Evolutionary conservation across 1,139 yeast species (phyloP), one percentile per base, ranked within the genome.

Genomic region (Pichia sp.): DNA sequence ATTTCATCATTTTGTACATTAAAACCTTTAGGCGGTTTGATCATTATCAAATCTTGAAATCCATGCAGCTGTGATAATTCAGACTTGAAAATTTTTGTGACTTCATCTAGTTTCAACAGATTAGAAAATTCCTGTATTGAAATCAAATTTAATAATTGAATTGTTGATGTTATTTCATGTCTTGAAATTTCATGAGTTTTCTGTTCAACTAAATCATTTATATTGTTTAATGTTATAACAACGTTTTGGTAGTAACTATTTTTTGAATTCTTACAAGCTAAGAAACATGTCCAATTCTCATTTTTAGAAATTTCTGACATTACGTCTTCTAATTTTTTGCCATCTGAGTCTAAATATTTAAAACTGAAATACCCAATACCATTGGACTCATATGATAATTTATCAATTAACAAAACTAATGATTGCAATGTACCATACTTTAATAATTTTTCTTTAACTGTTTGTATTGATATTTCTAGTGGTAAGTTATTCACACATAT

Each of bases 141-240:
- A 0, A 87, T 77, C 42, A 81, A 71, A 62, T 90, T 90, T 46
- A 87, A 67, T 14, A 90, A 67, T 57, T 84, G 81, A 29, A 90
- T 66, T 0, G 86, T 90, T 14, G 68, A 74, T 62, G 88, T 79
- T 49, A 67, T 68, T 4, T 71, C 68, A 51, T 74, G 80, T 3
- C 46, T 47, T 0, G 64, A 41, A 4, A 63, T 52, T 16, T 52
- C 53, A 6, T 49, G 45, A 5, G 57, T 42, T 25, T 28, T 55
- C 14, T 50, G 34, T 45, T 53, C 51, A 28, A 56, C 55, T 31
- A 49, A 53, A 38, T 57, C 57, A 27, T 52, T 47, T 10, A 64
- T 46, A 7, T 54, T 55, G 11, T 53, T 51, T 3, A 60, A 56
- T 1, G 62, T 57, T 5, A 65, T 18, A 6, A 56, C 53, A 1